Conservation (phyloP, 2,329 filamentous ascomycete genomes). For the Colletotrichum horii region DNA sequence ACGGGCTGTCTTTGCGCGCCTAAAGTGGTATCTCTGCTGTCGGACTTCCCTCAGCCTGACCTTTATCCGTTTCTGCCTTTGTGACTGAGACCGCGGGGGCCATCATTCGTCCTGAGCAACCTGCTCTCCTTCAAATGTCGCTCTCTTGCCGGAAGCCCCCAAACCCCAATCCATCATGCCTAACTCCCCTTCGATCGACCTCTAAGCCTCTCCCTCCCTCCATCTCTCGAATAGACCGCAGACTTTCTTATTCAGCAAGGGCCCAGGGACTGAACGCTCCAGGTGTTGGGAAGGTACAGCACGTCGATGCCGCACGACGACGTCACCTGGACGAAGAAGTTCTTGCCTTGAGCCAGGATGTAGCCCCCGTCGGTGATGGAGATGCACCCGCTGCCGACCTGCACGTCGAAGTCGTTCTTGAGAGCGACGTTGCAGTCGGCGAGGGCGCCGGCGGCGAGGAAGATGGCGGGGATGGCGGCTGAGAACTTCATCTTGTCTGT, state of each 20-base stretch:
- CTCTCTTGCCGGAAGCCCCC: fast-evolving
- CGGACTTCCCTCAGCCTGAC: not conserved
- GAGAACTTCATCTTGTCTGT: not conserved
- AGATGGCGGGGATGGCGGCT: not conserved
- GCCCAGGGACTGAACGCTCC: not conserved
- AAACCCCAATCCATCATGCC: not conserved
- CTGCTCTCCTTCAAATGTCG: fast-evolving
- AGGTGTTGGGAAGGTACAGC: not conserved
- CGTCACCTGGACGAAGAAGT: not conserved
- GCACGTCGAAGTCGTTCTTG: not conserved
- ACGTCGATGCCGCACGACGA: not conserved
- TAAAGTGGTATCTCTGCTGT: not conserved
- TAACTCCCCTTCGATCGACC: not conserved
- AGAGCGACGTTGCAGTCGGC: not conserved
- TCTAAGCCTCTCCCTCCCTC: not conserved
- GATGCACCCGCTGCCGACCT: not conserved
- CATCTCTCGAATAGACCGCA: not conserved
- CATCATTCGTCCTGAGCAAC: not conserved
- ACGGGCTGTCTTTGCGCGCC: not conserved
- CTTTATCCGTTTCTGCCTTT: not conserved
- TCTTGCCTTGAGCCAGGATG: not conserved
- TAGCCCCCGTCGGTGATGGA: not conserved
- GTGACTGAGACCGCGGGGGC: not conserved
- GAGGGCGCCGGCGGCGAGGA: not conserved
- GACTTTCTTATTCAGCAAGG: not conserved